phyloP scores from a whole-genome alignment of 1,284 basidiomycete species.

The Cryptococcus sp. region DNA sequence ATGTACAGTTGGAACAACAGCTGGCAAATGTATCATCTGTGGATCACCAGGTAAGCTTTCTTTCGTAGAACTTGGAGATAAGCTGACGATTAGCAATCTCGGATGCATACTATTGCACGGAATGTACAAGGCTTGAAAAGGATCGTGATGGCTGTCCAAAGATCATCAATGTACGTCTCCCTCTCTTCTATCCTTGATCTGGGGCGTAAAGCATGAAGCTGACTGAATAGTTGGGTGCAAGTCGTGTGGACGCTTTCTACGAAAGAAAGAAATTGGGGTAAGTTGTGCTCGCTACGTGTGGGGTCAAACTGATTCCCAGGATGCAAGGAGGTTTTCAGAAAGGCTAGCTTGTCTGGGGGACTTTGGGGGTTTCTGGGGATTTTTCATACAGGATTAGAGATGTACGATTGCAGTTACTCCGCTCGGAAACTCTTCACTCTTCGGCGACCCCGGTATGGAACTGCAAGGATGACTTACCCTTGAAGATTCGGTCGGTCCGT shows the following conservation, averaged over 20 bases:
- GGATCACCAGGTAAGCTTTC: constrained; percentile 71
- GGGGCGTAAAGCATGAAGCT: not conserved
- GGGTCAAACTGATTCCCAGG: not conserved
- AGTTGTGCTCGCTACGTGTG: constrained; percentile 6
- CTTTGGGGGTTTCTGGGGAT: no score
- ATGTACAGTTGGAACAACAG: constrained; percentile 75
- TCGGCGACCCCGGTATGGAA: no score
- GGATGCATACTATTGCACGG: constrained; percentile 95
- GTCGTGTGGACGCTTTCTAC: constrained; percentile 46
- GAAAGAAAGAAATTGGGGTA: constrained; percentile 44
- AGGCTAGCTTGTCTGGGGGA: constrained; percentile 29
- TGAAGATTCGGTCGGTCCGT: no score
- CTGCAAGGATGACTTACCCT: no score
- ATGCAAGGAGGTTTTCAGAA: constrained; percentile 32
- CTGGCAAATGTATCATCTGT: constrained; percentile 95
- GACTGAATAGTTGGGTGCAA: constrained; percentile 36
- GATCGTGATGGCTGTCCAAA: constrained; percentile 98
- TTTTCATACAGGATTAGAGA: no score
- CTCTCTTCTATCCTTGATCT: not conserved
- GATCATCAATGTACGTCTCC: constrained; percentile 69
- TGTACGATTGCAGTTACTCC: no score
- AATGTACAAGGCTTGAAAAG: constrained; percentile 93
- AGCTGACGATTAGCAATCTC: constrained; percentile 67
- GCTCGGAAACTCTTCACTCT: no score
- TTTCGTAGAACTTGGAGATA: not conserved